A percentile compares a stretch with the other conserved stretches of the same genome.
Evolutionary conservation across 257 asterid species (phyloP).

Genomic region (Nemophila menziesii): DNA sequence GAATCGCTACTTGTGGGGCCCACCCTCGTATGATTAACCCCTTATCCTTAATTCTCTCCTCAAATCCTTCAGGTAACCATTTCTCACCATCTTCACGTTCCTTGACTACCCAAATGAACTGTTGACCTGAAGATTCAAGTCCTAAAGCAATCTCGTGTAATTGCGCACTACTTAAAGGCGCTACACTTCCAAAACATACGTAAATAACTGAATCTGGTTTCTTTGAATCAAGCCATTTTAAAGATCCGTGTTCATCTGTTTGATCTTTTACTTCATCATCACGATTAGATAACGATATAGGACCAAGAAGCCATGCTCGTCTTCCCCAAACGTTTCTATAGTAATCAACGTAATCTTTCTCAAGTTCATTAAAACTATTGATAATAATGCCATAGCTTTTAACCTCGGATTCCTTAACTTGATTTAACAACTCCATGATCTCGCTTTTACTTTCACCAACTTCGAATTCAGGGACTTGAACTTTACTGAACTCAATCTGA

Average conservation of each 20-base stretch:
- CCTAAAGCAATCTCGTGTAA: constrained; percentile 53
- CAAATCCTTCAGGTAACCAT: constrained; percentile 49
- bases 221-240: constrained; percentile 50
- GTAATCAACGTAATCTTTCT: constrained; percentile 21
- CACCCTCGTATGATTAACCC: constrained; percentile 59
- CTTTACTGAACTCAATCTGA: constrained; percentile 11
- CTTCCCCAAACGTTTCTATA: constrained; percentile 18
- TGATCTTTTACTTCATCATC: constrained; percentile 1
- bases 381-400: constrained; percentile 31
- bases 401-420: constrained; percentile 7
- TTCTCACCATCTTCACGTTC: constrained; percentile 14
- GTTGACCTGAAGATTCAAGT: constrained; percentile 40
- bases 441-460: constrained; percentile 10
- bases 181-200: constrained; percentile 48
- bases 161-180: constrained; percentile 31
- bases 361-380: constrained; percentile 39
- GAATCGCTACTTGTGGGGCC: constrained; percentile 35
- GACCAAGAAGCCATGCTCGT: constrained; percentile 36
- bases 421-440: neutral
- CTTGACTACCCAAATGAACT: constrained; percentile 63
- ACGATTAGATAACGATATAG: constrained; percentile 16
- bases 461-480: constrained; percentile 19
- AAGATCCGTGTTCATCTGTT: constrained; percentile 33
- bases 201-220: constrained; percentile 40
- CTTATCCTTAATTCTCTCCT: constrained; percentile 24